phyloP scores from a whole-genome alignment of 2,329 filamentous ascomycete species.

The Sodiomyces alkalinus region DNA sequence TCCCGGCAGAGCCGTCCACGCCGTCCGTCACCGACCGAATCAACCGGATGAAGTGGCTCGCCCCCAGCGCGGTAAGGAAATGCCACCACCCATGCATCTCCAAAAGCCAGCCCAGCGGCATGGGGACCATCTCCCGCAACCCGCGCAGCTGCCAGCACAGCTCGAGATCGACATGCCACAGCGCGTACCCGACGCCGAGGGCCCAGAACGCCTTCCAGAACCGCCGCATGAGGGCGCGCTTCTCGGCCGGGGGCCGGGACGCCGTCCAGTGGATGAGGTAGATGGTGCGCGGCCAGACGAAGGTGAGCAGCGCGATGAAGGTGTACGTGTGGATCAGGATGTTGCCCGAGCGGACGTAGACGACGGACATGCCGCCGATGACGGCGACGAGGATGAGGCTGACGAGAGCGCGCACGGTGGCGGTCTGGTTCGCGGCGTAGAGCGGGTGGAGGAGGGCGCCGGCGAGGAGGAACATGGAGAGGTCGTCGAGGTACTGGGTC shows the following conservation, averaged over 20 bases:
- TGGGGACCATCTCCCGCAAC: conserved; percentile 27
- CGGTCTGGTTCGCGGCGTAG: conserved; percentile 26
- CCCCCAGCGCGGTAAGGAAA: conserved; percentile 39
- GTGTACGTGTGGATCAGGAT: conserved; percentile 26
- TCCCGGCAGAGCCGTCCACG: neutral
- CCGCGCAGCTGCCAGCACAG: conserved; percentile 31
- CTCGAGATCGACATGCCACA: conserved; percentile 44
- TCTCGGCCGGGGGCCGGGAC: conserved; percentile 13
- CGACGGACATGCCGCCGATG: conserved; percentile 23
- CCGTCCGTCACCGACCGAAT: conserved; percentile 10
- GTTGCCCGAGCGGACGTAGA: conserved; percentile 25
- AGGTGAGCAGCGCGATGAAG: conserved; percentile 18
- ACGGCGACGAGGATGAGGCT: conserved; percentile 22
- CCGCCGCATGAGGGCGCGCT: conserved; percentile 12
- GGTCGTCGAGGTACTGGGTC: conserved; percentile 34
- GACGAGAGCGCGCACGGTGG: conserved; percentile 14
- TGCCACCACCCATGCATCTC: conserved; percentile 54
- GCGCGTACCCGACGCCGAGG: conserved; percentile 28
- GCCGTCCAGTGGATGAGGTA: conserved; percentile 18
- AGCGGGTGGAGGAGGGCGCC: conserved; percentile 35
- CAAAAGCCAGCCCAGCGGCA: conserved; percentile 39
- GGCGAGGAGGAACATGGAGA: conserved; percentile 41
- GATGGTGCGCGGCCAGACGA: conserved; percentile 17
- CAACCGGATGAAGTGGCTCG: conserved; percentile 22
- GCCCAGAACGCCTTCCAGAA: conserved; percentile 15